phyloP scores from a whole-genome alignment of 2,329 filamentous ascomycete genomes.

The Alternaria sp. region DNA sequence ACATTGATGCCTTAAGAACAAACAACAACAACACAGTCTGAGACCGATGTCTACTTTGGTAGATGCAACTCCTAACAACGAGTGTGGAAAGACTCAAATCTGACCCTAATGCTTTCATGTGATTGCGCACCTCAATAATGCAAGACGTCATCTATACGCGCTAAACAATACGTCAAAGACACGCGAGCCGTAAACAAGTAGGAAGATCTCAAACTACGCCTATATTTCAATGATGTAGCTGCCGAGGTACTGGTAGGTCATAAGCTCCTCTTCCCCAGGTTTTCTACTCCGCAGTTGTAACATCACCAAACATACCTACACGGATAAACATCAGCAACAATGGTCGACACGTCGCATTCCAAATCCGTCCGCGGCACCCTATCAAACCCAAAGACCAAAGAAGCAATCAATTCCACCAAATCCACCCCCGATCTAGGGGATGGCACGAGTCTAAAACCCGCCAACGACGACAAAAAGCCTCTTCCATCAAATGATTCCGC shows the following conservation, averaged over 20 bases:
- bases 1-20: background rate
- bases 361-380: slow-evolving; percentile 45
- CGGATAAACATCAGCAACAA: slow-evolving; percentile 22
- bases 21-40: background rate
- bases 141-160: slow-evolving; percentile 33
- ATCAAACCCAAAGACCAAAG: slow-evolving; percentile 40
- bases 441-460: slow-evolving; percentile 34
- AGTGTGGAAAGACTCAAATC: background rate
- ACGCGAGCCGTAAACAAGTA: slow-evolving; percentile 11
- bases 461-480: slow-evolving; percentile 25
- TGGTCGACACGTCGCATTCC: slow-evolving; percentile 23
- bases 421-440: slow-evolving; percentile 34
- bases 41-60: background rate
- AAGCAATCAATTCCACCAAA: slow-evolving; percentile 25
- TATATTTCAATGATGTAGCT: slow-evolving; percentile 21
- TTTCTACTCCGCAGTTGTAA: background rate
- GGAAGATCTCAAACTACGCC: slow-evolving; percentile 7
- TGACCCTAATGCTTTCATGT: background rate
- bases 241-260: slow-evolving; percentile 1
- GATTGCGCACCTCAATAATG: slow-evolving; percentile 20
- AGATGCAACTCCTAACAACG: background rate
- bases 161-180: slow-evolving; percentile 26
- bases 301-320: slow-evolving; percentile 1
- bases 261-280: slow-evolving; percentile 1
- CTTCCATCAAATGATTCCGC: slow-evolving; percentile 23